Evolutionary conservation across 2,329 filamentous ascomycete species (phyloP).

Genomic region (Diaporthe vaccinii): DNA sequence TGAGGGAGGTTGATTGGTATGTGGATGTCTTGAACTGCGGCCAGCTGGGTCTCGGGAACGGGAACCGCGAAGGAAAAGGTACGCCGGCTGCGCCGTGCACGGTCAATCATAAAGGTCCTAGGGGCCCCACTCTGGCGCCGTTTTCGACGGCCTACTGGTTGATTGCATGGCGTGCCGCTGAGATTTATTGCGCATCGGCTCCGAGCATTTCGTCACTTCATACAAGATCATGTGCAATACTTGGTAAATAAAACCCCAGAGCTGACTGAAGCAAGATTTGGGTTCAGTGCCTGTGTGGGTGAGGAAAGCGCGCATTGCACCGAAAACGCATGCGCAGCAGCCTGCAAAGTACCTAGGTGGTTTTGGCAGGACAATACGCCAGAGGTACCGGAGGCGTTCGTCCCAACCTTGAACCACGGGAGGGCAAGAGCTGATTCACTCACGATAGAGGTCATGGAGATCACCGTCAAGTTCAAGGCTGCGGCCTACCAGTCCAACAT

Average conservation of each 20-base stretch:
- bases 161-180: neutral
- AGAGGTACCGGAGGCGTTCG: neutral
- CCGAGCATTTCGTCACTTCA: neutral
- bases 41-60: conserved; percentile 27
- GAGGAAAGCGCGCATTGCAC: neutral
- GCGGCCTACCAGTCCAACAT: neutral
- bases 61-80: conserved; percentile 5
- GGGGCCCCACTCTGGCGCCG: conserved; percentile 28
- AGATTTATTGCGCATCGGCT: conserved; percentile 8
- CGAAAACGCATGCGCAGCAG: neutral
- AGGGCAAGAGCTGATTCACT: neutral
- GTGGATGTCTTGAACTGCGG: conserved; percentile 20
- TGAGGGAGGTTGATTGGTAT: conserved; percentile 31
- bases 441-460: no score
- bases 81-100: conserved; percentile 30
- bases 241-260: neutral
- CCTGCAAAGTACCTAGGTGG: neutral
- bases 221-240: neutral
- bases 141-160: conserved; percentile 11
- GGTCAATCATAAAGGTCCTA: conserved; percentile 18
- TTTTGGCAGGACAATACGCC: neutral
- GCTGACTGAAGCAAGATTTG: neutral
- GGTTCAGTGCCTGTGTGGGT: neutral
- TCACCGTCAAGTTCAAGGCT: neutral
- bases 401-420: neutral